Conservation (phyloP, 1,284 basidiomycete species). For the Puccinia polysora region DNA sequence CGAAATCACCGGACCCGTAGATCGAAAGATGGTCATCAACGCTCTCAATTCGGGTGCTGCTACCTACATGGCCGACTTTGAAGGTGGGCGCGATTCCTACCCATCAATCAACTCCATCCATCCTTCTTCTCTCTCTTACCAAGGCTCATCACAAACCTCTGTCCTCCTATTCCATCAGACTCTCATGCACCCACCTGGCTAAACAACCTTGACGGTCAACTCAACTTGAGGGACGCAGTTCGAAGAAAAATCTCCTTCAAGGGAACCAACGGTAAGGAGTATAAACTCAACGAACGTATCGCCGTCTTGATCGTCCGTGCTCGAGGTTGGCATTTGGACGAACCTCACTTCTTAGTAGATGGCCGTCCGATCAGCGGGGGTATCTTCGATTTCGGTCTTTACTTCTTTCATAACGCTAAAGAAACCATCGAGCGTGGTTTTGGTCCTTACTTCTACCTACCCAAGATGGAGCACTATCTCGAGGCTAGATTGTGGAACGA, state of each 20-base stretch:
- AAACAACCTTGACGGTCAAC: slow-evolving; percentile 88
- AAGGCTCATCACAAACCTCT: background rate
- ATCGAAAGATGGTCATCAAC: slow-evolving; percentile 97
- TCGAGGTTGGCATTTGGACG: slow-evolving; percentile 97
- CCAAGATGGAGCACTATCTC: slow-evolving; percentile 99
- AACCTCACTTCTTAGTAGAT: slow-evolving; percentile 84
- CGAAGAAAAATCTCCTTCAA: slow-evolving; percentile 83
- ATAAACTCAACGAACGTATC: slow-evolving; percentile 65
- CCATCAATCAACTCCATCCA: background rate
- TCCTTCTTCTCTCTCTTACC: background rate
- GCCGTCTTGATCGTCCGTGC: slow-evolving; percentile 55
- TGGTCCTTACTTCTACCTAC: slow-evolving; percentile 99
- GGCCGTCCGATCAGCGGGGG: slow-evolving; percentile 84
- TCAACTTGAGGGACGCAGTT: slow-evolving; percentile 89
- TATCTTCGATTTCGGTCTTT: slow-evolving; percentile 95
- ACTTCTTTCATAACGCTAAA: slow-evolving; percentile 94
- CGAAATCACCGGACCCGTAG: slow-evolving; percentile 96
- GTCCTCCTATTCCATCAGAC: slow-evolving; percentile 56
- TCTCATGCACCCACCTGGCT: slow-evolving; percentile 90
- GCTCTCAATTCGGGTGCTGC: slow-evolving; percentile 86
- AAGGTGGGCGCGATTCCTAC: slow-evolving; percentile 55
- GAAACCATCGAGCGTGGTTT: slow-evolving; percentile 63
- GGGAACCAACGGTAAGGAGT: slow-evolving; percentile 72
- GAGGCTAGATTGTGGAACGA: slow-evolving; percentile 65
- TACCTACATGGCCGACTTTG: slow-evolving; percentile 97